Evolutionary conservation across 768 basidiomycete species (phyloP).

Genomic region (Phylloporus sp.): DNA sequence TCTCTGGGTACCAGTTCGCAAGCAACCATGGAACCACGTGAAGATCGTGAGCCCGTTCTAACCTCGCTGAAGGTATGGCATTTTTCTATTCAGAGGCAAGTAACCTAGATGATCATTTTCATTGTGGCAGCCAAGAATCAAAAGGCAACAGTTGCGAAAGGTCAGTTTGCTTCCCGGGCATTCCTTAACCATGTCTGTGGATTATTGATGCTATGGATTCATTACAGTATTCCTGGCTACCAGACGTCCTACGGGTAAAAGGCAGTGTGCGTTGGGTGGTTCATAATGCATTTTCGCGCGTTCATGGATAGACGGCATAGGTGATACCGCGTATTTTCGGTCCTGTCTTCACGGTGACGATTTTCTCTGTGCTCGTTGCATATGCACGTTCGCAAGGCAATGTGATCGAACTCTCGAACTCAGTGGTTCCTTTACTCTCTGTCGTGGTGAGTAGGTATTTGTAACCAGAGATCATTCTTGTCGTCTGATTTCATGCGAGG

Average conservation of each 20-base stretch:
- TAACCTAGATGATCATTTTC: background rate
- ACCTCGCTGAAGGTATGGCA: slow-evolving; percentile 25
- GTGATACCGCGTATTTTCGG: slow-evolving; percentile 69
- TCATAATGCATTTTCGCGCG: background rate
- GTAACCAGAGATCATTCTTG: background rate
- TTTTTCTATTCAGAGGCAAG: background rate
- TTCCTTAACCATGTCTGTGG: background rate
- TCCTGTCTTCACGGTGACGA: slow-evolving; percentile 78
- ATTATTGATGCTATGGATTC: background rate
- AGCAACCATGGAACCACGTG: slow-evolving; percentile 23
- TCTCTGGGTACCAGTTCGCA: background rate
- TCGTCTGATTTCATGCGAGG: slow-evolving; percentile 37
- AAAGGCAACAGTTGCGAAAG: slow-evolving; percentile 50
- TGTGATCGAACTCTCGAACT: slow-evolving; percentile 65
- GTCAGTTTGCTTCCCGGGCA: slow-evolving; percentile 28
- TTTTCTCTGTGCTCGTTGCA: slow-evolving; percentile 60
- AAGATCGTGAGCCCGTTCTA: slow-evolving; percentile 12
- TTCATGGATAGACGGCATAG: slow-evolving; percentile 32
- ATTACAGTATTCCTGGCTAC: slow-evolving; percentile 78
- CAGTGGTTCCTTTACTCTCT: slow-evolving; percentile 81
- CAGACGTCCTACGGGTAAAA: slow-evolving; percentile 79
- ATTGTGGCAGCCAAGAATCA: slow-evolving; percentile 38
- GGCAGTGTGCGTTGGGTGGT: slow-evolving; percentile 56
- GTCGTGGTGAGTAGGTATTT: slow-evolving; percentile 65
- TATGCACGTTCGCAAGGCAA: slow-evolving; percentile 57